Conservation (phyloP, 768 basidiomycete species). For the Postia placenta region DNA sequence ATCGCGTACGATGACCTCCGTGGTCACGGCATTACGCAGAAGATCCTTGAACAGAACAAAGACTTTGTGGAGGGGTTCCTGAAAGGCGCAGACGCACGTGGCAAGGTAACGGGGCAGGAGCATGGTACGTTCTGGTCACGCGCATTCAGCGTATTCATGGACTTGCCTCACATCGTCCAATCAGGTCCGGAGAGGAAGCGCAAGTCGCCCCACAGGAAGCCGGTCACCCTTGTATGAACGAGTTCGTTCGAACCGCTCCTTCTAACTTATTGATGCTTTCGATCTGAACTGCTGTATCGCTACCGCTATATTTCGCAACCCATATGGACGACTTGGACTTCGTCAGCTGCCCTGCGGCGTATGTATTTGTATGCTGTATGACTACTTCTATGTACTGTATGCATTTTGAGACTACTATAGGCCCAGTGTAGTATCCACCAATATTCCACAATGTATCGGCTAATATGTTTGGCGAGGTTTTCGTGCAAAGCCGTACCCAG, state of each 20-base stretch:
- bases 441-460: too few relatives aligned
- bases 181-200: not conserved
- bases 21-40: slow-evolving; percentile 30
- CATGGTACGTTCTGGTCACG: not conserved
- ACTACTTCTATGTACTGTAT: too few relatives aligned
- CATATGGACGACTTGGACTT: too few relatives aligned
- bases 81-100: slow-evolving; percentile 18
- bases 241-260: too few relatives aligned
- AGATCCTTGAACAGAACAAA: slow-evolving; percentile 25
- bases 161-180: not conserved
- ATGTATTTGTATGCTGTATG: too few relatives aligned
- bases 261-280: not conserved
- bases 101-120: too few relatives aligned
- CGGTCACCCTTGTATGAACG: slow-evolving; percentile 1
- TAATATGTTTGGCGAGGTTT: too few relatives aligned
- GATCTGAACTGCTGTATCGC: not conserved
- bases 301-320: not conserved
- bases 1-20: slow-evolving; percentile 31
- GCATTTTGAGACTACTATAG: too few relatives aligned
- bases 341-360: too few relatives aligned
- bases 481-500: too few relatives aligned
- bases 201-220: slow-evolving; percentile 2
- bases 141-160: not conserved
- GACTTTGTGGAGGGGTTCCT: slow-evolving; percentile 30
- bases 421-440: too few relatives aligned